Conservation (phyloP, 208 protist species). For the Crithidia expoeki region DNA sequence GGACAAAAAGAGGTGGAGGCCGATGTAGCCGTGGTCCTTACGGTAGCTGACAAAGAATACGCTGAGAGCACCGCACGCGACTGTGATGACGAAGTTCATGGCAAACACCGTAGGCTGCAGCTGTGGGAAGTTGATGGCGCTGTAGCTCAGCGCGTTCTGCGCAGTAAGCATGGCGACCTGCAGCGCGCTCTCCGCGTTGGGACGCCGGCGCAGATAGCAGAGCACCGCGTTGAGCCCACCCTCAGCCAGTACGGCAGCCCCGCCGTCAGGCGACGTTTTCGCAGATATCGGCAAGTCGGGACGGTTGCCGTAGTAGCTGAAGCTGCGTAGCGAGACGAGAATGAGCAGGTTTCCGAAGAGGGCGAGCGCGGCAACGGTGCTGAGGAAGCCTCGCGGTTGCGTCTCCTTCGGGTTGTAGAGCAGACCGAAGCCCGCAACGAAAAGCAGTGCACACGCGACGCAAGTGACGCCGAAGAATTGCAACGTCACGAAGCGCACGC, state of each 20-base stretch:
- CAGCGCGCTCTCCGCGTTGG: conserved; percentile 68
- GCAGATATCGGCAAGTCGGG: not conserved
- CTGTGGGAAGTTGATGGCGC: conserved; percentile 28
- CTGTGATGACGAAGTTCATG: conserved; percentile 48
- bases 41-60: conserved; percentile 52
- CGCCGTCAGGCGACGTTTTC: not conserved
- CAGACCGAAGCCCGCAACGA: conserved; percentile 34
- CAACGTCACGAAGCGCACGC: conserved; percentile 70
- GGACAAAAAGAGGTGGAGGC: conserved; percentile 17
- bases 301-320: conserved; percentile 26
- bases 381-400: conserved; percentile 47
- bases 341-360: conserved; percentile 65
- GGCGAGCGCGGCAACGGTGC: conserved; percentile 36
- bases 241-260: conserved; percentile 18
- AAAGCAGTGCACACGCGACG: conserved; percentile 33
- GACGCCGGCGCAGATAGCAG: conserved; percentile 42
- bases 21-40: conserved; percentile 11
- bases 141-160: conserved; percentile 41
- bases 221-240: conserved; percentile 27
- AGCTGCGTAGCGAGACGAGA: conserved; percentile 61
- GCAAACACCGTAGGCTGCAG: conserved; percentile 25
- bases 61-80: conserved; percentile 50
- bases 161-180: conserved; percentile 49
- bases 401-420: conserved; percentile 32
- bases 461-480: conserved; percentile 67